phyloP scores from a whole-genome alignment of 495 filamentous ascomycete genomes.

The Tuber aestivum region DNA sequence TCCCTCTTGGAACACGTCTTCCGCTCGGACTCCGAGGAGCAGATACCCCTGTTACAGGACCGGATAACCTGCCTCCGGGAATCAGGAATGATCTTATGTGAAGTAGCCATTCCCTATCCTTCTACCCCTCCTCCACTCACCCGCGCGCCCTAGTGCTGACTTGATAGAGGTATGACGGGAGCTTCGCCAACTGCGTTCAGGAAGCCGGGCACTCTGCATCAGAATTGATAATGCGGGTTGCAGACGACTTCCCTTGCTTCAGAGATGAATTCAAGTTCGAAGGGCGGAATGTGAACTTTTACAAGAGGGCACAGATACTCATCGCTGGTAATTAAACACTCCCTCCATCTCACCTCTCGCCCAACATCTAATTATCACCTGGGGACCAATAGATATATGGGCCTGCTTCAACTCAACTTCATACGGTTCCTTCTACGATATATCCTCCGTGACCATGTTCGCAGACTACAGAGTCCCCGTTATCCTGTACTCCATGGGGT shows the following conservation, averaged over 20 bases:
- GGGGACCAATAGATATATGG: constrained; percentile 63
- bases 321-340: constrained; percentile 53
- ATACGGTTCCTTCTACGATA: constrained; percentile 81
- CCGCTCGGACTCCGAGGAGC: constrained; percentile 74
- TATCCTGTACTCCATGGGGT: constrained; percentile 78
- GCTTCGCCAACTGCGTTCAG: constrained; percentile 65
- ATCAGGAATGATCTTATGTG: constrained; percentile 73
- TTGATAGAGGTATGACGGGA: constrained; percentile 69
- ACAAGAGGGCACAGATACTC: constrained; percentile 92
- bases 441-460: constrained; percentile 96
- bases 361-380: neutral
- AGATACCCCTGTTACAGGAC: constrained; percentile 77
- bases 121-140: constrained; percentile 4
- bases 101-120: constrained; percentile 51
- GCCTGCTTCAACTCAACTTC: constrained; percentile 78
- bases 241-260: constrained; percentile 76
- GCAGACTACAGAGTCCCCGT: constrained; percentile 96
- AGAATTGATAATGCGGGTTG: constrained; percentile 73
- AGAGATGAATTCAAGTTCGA: constrained; percentile 71
- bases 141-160: constrained; percentile 32
- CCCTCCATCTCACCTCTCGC: too few species aligned
- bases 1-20: constrained; percentile 72
- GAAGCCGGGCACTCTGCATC: constrained; percentile 74
- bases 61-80: constrained; percentile 74
- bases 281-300: constrained; percentile 66